Evolutionary conservation across 2,329 filamentous ascomycete species (phyloP), one percentile per base, ranked within the genome.

Genomic region (Exophiala sp.): DNA sequence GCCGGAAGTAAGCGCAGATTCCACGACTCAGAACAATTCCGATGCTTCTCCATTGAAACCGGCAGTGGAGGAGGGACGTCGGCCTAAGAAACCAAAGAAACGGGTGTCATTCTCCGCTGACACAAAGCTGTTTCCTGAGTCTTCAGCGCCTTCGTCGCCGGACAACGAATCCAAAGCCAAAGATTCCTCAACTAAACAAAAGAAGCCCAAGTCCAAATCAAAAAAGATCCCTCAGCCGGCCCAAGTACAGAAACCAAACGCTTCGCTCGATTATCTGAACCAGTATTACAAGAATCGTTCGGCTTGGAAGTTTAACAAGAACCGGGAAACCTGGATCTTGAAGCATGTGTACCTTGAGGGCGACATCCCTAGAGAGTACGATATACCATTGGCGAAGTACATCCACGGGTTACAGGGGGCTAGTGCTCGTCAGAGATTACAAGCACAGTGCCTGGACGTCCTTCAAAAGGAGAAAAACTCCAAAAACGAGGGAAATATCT

Each of bases 231-330:
- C 64, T 50, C 58, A 40, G 48, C 39, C 48, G 60, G 46, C 29
- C 37, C 47, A 29, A 48, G 48, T 48, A 50, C 43, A 56, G 43
- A 60, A 62, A 39, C 30, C 53, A 9, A 41, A 52, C 21, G 16
- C 51, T 23, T 48, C 53, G 21, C 42, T 59, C 13, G 75, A 80
- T 46, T 96, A 96, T 65, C 78, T 96, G 38, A 76, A 76, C 40
- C 81, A 83, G 64, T 95, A 89, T 76, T 76, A 86, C 68, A 77
- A 77, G 48, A 77, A 82, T 53, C 82, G 82, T 50, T 73, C 77
- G 8, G 75, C 74, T 60, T 97, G 91, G 91, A 96, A 95, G 68
- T 97, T 96, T 74, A 95, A 94, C 73, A 96, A 96, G 72, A 90
- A 88, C 60, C 82, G 88, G 64, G 90, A 96, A 68, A 87, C 83